Conservation (phyloP, 2,329 filamentous ascomycete genomes). For the Stemphylium lycopersici region DNA sequence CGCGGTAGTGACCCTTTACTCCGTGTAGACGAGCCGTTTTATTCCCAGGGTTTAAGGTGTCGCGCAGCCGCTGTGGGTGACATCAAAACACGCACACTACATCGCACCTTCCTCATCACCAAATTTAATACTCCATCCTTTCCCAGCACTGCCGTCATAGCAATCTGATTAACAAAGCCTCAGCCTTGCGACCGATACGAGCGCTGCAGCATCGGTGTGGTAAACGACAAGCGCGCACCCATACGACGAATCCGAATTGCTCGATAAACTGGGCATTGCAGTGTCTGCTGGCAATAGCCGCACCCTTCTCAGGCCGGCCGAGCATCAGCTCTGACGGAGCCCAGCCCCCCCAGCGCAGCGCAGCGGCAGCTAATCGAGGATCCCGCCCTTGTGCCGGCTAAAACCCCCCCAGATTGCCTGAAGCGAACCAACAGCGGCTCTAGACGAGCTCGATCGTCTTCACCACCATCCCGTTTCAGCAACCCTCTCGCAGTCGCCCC, state of each 20-base stretch:
- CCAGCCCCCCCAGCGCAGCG: constrained; percentile 36
- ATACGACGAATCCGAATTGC: constrained; percentile 32
- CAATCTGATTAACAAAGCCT: constrained; percentile 20
- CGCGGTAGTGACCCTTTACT: constrained; percentile 34
- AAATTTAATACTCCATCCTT: constrained; percentile 16
- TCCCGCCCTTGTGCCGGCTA: constrained; percentile 46
- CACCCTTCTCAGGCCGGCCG: constrained; percentile 21
- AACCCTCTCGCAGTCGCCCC: constrained; percentile 21
- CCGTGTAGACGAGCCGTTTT: constrained; percentile 38
- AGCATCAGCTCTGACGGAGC: constrained; percentile 35
- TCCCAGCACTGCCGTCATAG: constrained; percentile 4
- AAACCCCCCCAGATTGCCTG: constrained; percentile 45
- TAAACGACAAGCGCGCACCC: constrained; percentile 18
- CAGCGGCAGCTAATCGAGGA: constrained; percentile 48
- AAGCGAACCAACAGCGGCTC: constrained; percentile 47
- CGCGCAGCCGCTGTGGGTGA: constrained; percentile 38
- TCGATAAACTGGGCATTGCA: constrained; percentile 41
- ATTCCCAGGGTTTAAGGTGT: constrained; percentile 41
- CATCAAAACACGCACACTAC: constrained; percentile 21
- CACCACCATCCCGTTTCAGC: constrained; percentile 25
- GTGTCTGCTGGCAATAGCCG: constrained; percentile 24
- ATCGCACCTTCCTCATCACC: constrained; percentile 16
- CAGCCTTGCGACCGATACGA: constrained; percentile 20
- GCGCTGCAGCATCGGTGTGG: constrained; percentile 21
- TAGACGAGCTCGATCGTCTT: constrained; percentile 30